Percentiles rank a stretch among this genome's conserved stretches.
Evolutionary conservation across 805 yeast genomes (phyloP).

Genomic region (Cyberlindnera amylophila): DNA sequence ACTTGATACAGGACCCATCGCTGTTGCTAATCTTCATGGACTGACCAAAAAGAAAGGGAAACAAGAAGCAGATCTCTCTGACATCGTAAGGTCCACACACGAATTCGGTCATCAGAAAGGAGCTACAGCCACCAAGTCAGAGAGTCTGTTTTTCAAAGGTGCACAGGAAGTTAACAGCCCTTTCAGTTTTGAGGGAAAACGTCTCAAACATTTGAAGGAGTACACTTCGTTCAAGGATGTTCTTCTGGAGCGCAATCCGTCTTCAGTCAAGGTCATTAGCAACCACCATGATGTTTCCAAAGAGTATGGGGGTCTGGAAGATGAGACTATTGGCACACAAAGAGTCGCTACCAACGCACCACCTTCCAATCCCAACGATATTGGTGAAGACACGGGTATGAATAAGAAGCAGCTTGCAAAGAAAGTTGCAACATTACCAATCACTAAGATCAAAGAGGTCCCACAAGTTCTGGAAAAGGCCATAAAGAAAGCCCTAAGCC

Average conservation of each 20-base stretch:
- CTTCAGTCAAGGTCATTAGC: slow-evolving; percentile 17
- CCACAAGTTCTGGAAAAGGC: slow-evolving; percentile 6
- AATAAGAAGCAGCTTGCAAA: slow-evolving; percentile 7
- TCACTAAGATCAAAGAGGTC: slow-evolving; percentile 1
- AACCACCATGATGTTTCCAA: background rate
- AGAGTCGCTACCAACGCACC: slow-evolving; percentile 21
- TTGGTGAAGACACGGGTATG: slow-evolving; percentile 1
- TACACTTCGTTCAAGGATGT: slow-evolving; percentile 15
- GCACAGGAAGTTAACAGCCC: slow-evolving; percentile 16
- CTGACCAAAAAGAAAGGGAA: background rate
- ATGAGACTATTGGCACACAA: background rate
- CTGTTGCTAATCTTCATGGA: background rate
- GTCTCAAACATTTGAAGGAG: slow-evolving; percentile 6
- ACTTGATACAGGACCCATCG: background rate
- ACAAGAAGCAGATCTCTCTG: background rate
- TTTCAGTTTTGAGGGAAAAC: slow-evolving; percentile 9
- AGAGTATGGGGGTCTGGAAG: background rate
- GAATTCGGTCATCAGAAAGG: background rate
- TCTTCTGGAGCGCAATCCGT: slow-evolving; percentile 8
- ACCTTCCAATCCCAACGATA: slow-evolving; percentile 18
- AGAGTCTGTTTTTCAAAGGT: background rate
- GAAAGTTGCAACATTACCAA: slow-evolving; percentile 3
- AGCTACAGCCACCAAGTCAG: background rate
- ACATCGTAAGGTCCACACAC: no score
- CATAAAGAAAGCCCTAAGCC: slow-evolving; percentile 1